phyloP scores from a whole-genome alignment of 2,329 filamentous ascomycete genomes.

The Aspergillus alliaceus region DNA sequence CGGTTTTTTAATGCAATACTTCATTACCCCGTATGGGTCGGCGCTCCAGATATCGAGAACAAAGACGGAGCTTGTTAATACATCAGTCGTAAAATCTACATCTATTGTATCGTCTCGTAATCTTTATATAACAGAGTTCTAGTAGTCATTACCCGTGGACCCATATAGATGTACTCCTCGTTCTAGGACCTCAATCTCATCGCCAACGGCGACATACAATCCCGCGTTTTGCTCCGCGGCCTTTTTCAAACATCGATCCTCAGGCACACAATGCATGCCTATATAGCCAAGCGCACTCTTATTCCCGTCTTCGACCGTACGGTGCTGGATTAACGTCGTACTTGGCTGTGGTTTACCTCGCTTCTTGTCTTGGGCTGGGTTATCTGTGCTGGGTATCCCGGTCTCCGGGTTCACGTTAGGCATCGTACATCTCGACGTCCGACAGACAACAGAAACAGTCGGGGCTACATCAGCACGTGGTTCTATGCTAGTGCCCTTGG shows the following conservation, averaged over 20 bases:
- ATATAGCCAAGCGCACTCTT: conserved; percentile 20
- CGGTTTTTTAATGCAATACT: too few species aligned
- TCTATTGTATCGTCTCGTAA: not conserved
- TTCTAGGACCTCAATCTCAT: conserved; percentile 22
- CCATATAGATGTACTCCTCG: conserved; percentile 21
- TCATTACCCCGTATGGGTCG: too few species aligned
- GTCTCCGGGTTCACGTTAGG: conserved; percentile 21
- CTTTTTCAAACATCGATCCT: conserved; percentile 16
- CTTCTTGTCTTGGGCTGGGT: conserved; percentile 14
- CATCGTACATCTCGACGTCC: conserved; percentile 25
- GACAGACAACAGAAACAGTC: conserved; percentile 20
- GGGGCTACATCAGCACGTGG: conserved; percentile 12
- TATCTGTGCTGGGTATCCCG: conserved; percentile 19
- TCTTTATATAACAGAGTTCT: not conserved
- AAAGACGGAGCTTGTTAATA: not conserved
- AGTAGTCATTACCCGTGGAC: conserved; percentile 21
- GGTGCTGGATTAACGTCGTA: conserved; percentile 18
- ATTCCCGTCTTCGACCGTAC: conserved; percentile 20
- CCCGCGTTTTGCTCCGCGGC: conserved; percentile 8
- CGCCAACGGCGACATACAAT: conserved; percentile 20
- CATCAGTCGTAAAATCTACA: not conserved
- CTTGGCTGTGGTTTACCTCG: conserved; percentile 22
- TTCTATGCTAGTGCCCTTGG: not conserved
- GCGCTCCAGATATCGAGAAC: too few species aligned
- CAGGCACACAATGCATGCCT: conserved; percentile 25